A percentile compares a stretch with the other conserved stretches of the same genome.
Conservation (phyloP, 2,329 filamentous ascomycete species). For the Hypoxylon sp. region DNA sequence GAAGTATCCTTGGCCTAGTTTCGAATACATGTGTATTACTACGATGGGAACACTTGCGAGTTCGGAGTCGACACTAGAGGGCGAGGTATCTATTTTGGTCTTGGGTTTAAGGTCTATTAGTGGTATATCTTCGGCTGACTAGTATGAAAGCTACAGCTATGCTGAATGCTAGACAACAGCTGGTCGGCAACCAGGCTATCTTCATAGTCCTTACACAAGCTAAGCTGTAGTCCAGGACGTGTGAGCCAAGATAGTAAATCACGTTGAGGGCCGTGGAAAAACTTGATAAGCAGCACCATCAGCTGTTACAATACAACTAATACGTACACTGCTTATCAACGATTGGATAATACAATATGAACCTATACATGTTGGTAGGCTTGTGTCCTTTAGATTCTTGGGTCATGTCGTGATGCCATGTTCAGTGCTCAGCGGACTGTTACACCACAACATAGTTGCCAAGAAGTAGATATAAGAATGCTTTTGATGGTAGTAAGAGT, state of each 20-base stretch:
- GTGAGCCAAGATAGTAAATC: slow-evolving; percentile 4
- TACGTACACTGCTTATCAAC: slow-evolving; percentile 18
- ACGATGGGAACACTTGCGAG: slow-evolving; percentile 37
- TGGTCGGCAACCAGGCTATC: background rate
- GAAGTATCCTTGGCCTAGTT: slow-evolving; percentile 17
- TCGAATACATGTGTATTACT: slow-evolving; percentile 41
- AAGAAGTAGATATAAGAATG: no score
- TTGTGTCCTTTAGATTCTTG: no score
- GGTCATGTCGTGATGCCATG: no score
- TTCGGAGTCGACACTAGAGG: slow-evolving; percentile 40
- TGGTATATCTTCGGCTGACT: slow-evolving; percentile 10
- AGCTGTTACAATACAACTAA: slow-evolving; percentile 27
- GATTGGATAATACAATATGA: slow-evolving; percentile 25
- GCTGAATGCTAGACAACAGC: slow-evolving; percentile 4
- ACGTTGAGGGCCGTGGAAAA: background rate
- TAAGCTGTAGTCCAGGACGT: no score
- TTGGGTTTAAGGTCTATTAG: slow-evolving; percentile 29
- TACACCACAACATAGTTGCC: no score
- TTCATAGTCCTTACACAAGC: background rate
- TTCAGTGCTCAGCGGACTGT: no score
- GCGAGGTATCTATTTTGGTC: slow-evolving; percentile 27
- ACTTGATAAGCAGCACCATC: slow-evolving; percentile 9
- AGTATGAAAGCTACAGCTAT: slow-evolving; percentile 1
- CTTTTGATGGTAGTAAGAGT: no score
- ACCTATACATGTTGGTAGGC: no score